Evolutionary conservation across 192 early-diverging fungal genomes (phyloP).

Genomic region (Coemansia sp.): DNA sequence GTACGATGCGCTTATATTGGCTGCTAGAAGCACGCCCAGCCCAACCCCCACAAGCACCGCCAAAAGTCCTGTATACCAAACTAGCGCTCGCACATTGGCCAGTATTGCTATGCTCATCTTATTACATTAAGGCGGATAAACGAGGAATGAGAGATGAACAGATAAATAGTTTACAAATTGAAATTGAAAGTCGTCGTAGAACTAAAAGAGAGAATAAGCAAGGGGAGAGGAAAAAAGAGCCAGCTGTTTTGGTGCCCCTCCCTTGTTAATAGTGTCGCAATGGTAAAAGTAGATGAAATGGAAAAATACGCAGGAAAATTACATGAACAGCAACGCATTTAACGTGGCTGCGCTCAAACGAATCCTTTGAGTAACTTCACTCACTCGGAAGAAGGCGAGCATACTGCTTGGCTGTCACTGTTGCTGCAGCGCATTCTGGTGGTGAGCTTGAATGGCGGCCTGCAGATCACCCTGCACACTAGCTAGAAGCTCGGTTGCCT

Average conservation of each 20-base stretch:
- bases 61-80: conserved; percentile 29
- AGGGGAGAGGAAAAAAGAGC: no score
- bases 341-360: no score
- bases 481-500: conserved; percentile 29
- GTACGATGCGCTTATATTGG: conserved; percentile 46
- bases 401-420: neutral
- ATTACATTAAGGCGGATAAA: neutral
- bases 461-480: conserved; percentile 23
- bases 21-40: conserved; percentile 21
- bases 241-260: no score
- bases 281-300: no score
- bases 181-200: neutral
- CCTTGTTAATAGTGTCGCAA: no score
- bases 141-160: neutral
- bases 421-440: conserved; percentile 2
- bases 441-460: conserved; percentile 16
- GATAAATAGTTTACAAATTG: neutral
- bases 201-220: no score
- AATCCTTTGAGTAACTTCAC: no score
- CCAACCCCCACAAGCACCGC: conserved; percentile 17
- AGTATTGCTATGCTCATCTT: conserved; percentile 8
- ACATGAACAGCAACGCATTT: no score
- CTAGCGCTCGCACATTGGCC: conserved; percentile 9
- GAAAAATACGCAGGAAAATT: no score
- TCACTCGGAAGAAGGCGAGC: no score